Percentiles rank a stretch among this genome's conserved stretches.
phyloP scores from a whole-genome alignment of 345 rosid species.

The Carallia pectinifolia region DNA sequence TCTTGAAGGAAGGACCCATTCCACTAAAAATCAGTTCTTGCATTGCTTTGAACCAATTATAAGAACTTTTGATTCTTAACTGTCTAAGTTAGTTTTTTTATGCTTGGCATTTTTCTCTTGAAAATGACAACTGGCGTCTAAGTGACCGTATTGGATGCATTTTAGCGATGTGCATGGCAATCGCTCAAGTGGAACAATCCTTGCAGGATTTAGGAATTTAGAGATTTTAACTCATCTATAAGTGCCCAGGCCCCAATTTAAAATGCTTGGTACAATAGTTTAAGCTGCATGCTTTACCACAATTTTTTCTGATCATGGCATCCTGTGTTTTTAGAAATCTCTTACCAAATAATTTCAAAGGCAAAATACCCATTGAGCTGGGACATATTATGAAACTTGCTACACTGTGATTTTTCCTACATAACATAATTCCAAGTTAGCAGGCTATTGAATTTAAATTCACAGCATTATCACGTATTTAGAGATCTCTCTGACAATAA shows the following conservation, averaged over 20 bases:
- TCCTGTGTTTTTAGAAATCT: constrained; percentile 53
- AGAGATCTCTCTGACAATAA: constrained; percentile 86
- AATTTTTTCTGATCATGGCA: background rate
- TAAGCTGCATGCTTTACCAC: background rate
- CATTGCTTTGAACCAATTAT: constrained; percentile 89
- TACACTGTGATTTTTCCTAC: constrained; percentile 52
- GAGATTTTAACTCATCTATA: constrained; percentile 90
- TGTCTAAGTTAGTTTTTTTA: background rate
- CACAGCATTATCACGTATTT: background rate
- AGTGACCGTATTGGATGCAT: background rate
- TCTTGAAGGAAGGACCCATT: constrained; percentile 68
- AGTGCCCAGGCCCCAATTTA: constrained; percentile 14
- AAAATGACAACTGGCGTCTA: background rate
- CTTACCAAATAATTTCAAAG: constrained; percentile 70
- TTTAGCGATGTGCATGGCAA: constrained; percentile 86
- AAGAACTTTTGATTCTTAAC: constrained; percentile 13
- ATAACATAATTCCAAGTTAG: no score
- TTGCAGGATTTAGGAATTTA: constrained; percentile 64
- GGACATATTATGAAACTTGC: constrained; percentile 88
- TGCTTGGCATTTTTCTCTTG: background rate
- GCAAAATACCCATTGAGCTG: constrained; percentile 65
- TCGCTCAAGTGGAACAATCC: constrained; percentile 70
- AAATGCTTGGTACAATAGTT: background rate
- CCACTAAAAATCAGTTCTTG: constrained; percentile 79
- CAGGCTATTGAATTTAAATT: background rate